Conservation (phyloP, 495 filamentous ascomycete species). For the Tuber indicum region DNA sequence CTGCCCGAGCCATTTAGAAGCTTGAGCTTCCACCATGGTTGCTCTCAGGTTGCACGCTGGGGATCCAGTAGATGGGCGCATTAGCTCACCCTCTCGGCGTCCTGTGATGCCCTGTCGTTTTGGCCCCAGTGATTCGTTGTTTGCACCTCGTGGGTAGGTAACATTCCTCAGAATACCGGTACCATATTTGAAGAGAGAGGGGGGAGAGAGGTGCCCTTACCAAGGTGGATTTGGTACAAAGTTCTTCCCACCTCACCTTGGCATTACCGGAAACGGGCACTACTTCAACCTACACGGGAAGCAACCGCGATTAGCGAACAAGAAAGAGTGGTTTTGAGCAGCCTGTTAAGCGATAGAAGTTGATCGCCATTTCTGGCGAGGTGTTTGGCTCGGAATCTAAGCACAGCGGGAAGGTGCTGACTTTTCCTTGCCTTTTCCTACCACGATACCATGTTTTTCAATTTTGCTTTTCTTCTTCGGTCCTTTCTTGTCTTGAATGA, state of each 20-base stretch:
- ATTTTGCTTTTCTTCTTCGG: slow-evolving; percentile 14
- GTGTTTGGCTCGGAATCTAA: slow-evolving; percentile 29
- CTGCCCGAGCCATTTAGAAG: not conserved
- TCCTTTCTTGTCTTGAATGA: not conserved
- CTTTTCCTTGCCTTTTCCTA: slow-evolving; percentile 3
- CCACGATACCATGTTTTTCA: slow-evolving; percentile 15
- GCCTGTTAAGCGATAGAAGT: slow-evolving; percentile 29
- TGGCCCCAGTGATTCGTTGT: not conserved
- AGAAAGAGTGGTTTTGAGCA: slow-evolving; percentile 17
- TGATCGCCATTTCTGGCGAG: slow-evolving; percentile 30
- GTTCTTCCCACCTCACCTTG: not conserved
- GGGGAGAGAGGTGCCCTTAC: not conserved
- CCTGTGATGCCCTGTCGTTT: not conserved
- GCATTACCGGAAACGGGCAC: not conserved
- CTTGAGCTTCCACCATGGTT: not conserved
- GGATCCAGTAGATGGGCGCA: not conserved
- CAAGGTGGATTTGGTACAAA: not conserved
- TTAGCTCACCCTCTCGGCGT: not conserved
- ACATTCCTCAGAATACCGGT: not conserved
- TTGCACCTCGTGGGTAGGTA: not conserved
- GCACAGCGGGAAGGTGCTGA: slow-evolving; percentile 9
- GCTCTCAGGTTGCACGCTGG: not conserved
- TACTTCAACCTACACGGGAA: slow-evolving; percentile 26
- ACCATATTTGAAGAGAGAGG: not conserved
- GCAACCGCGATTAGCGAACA: slow-evolving; percentile 37